Percentiles rank a stretch among this genome's conserved stretches.
Evolutionary conservation across 371 early-diverging fungal genomes (phyloP).

Genomic region (Mortierella sp.): DNA sequence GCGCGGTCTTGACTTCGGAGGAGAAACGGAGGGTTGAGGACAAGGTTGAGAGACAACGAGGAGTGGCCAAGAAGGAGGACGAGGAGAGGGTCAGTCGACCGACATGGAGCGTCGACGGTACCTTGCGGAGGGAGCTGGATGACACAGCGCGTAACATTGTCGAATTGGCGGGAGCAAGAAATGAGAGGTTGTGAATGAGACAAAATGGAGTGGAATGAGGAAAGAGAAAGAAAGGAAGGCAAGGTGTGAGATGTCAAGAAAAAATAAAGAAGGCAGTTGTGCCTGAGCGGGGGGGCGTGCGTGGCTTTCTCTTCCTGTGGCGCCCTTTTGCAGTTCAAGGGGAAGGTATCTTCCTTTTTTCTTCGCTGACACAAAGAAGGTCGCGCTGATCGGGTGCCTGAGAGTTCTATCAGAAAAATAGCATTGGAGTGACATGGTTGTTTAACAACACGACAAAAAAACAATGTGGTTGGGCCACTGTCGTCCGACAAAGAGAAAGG

Average conservation of each 20-base stretch:
- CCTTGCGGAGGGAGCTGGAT: constrained; percentile 11
- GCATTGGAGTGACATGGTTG: too few relatives aligned
- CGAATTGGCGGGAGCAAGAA: background rate
- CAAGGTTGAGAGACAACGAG: constrained; percentile 20
- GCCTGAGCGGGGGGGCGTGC: background rate
- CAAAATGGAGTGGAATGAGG: background rate
- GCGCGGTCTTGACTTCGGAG: constrained; percentile 68
- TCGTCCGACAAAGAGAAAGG: too few relatives aligned
- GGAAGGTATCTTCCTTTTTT: too few relatives aligned
- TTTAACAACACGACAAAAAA: too few relatives aligned
- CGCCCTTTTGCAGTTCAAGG: too few relatives aligned
- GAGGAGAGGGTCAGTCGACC: background rate
- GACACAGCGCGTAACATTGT: constrained; percentile 20
- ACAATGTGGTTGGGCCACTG: too few relatives aligned
- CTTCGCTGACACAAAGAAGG: too few relatives aligned
- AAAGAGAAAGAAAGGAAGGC: background rate
- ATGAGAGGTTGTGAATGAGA: background rate
- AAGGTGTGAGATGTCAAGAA: background rate
- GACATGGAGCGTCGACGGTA: background rate
- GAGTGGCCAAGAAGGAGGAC: background rate
- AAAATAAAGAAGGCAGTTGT: background rate
- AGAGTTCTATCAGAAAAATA: too few relatives aligned
- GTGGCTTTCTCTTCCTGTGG: background rate
- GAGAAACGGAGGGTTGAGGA: constrained; percentile 29
- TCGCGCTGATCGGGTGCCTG: too few relatives aligned